Evolutionary conservation across 305 asterid species (phyloP).

Genomic region (Monarda citriodora): DNA sequence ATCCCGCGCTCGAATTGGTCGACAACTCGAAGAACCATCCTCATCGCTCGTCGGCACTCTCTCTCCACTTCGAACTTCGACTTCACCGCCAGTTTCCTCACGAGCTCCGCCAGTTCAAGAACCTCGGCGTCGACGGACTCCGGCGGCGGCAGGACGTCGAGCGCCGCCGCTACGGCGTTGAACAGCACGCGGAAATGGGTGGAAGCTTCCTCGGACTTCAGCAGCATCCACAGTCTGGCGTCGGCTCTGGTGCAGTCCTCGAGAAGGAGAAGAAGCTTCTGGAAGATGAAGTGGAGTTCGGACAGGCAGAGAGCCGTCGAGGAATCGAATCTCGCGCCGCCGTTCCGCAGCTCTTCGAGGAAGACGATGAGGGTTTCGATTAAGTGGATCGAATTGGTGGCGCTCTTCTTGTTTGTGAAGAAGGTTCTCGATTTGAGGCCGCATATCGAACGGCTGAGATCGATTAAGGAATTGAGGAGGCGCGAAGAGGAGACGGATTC

Average conservation of each 20-base stretch:
- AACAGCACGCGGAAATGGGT: constrained; percentile 49
- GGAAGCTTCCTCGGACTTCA: constrained; percentile 44
- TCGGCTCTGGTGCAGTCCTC: constrained; percentile 71
- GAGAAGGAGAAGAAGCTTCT: constrained; percentile 59
- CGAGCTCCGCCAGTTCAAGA: constrained; percentile 56
- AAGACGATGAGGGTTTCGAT: constrained; percentile 53
- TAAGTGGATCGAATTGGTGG: constrained; percentile 42
- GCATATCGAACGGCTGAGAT: constrained; percentile 40
- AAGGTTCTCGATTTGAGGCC: constrained; percentile 45
- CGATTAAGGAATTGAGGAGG: constrained; percentile 51
- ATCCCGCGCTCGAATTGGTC: constrained; percentile 38
- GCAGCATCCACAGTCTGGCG: constrained; percentile 58
- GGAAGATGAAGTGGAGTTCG: constrained; percentile 82
- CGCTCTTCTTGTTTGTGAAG: constrained; percentile 58
- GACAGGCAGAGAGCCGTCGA: constrained; percentile 47
- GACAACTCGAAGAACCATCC: constrained; percentile 31
- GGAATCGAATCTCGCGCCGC: constrained; percentile 12
- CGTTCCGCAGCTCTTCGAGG: constrained; percentile 44
- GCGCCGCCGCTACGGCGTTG: constrained; percentile 48
- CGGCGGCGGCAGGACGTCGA: constrained; percentile 52
- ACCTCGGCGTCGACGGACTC: constrained; percentile 37
- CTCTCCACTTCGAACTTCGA: constrained; percentile 38
- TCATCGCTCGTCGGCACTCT: constrained; percentile 35
- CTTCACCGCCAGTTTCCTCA: constrained; percentile 42
- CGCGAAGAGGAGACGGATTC: constrained; percentile 47